Conservation (phyloP, 345 rosid genomes). For the Citrus cavaleriei region DNA sequence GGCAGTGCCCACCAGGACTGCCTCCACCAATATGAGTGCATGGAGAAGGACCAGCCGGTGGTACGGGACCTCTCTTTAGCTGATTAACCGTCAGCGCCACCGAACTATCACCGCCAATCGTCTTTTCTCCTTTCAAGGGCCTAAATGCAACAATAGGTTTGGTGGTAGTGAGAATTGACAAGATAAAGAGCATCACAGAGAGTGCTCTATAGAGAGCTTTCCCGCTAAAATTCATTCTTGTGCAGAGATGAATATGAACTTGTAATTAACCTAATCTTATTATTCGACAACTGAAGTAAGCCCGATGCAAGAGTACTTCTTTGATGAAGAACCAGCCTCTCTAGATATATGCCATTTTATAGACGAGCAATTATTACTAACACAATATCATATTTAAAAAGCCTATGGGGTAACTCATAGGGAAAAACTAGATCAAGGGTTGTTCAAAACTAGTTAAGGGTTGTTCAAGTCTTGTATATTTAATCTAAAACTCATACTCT, state of each 20-base stretch:
- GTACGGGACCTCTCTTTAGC: neutral
- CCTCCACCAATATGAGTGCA: constrained; percentile 7
- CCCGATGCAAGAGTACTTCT: neutral
- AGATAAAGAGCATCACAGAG: neutral
- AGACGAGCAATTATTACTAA: neutral
- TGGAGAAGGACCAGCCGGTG: neutral
- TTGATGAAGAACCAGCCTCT: neutral
- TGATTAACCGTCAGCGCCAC: neutral
- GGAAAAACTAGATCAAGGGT: too few relatives aligned
- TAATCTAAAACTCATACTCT: too few relatives aligned
- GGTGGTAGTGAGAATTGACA: neutral
- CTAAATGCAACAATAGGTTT: neutral
- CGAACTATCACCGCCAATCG: too few relatives aligned
- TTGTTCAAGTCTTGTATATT: too few relatives aligned
- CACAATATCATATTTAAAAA: too few relatives aligned
- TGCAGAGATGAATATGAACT: neutral
- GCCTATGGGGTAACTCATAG: too few relatives aligned
- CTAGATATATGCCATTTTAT: neutral
- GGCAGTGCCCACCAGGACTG: neutral
- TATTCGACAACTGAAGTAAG: neutral
- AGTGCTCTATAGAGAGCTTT: neutral
- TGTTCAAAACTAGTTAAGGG: too few relatives aligned
- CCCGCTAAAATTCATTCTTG: neutral
- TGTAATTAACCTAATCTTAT: neutral
- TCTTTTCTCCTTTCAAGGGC: neutral